These are phyloP conservation scores for Erysimum cheiranthoides DNA, from an alignment of 345 rosid genomes.

Conservation along the genomic window DNA sequence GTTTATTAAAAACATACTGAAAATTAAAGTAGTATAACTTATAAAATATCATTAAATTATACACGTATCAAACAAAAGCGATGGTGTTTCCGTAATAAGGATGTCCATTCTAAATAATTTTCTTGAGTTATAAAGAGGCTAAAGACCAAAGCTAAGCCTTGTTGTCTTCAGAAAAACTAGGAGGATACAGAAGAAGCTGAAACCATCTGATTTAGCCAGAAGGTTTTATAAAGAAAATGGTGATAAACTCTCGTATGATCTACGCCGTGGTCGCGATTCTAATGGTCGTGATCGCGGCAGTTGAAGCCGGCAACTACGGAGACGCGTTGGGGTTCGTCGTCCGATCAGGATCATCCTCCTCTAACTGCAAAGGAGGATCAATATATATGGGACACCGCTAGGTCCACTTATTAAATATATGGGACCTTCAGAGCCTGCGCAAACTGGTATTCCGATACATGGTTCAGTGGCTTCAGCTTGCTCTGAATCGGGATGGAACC, in stretches of 20 bases:
- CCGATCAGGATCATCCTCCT: conserved; percentile 44
- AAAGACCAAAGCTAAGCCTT: conserved; percentile 10
- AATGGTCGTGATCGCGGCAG: conserved; percentile 32
- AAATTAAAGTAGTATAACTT: background rate
- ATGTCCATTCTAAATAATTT: background rate
- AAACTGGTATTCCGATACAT: no score
- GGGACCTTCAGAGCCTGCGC: no score
- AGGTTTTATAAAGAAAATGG: background rate
- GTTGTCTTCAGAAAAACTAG: conserved; percentile 20
- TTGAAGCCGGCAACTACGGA: conserved; percentile 51
- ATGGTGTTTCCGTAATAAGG: conserved; percentile 1
- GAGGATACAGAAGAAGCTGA: no score
- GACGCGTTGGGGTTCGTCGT: conserved; percentile 51
- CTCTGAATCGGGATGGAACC: no score
- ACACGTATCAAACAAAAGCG: background rate
- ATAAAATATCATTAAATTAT: background rate
- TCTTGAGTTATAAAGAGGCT: background rate
- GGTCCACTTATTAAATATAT: no score
- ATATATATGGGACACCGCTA: no score
- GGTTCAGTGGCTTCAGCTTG: no score
- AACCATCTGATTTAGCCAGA: background rate
- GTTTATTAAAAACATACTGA: no score
- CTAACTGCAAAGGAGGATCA: conserved; percentile 54
- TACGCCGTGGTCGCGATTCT: conserved; percentile 28
- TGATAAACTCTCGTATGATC: conserved; percentile 27